Evolutionary conservation across 768 basidiomycete genomes (phyloP), one percentile per base, ranked within the genome.

Genomic region (Termitomyces heimii): DNA sequence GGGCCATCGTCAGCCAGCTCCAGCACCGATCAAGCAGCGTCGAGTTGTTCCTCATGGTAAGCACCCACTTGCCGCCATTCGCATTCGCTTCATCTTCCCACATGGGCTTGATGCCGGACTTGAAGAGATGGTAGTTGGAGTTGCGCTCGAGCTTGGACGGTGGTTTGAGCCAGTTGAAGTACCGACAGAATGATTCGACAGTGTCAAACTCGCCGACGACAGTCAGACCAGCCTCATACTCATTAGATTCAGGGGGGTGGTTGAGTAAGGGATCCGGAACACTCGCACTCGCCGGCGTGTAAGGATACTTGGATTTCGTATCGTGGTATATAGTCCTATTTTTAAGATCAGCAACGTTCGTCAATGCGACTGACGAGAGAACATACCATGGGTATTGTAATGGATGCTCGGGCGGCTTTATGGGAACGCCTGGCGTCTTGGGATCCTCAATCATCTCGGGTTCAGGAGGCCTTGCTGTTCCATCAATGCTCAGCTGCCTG

Each of bases 31-130:
- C 94, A 50, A 96, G 75, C 63, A 94, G 69, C 47, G 72, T 71
- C 3, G 91, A 84, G 62, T 87, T 89, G 64, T 88, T 86, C 76
- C 89, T 88, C 87, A 96, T 92, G 65, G 92, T 92, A 56, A 98
- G 71, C 20, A 94, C 92, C 94, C 94, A 97, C 74, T 94, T 95
- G 35, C 94, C 94, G 20, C 94, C 94, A 53, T 87, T 82, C 26
- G 90, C 89, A 66, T 97, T 97, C 54, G 92, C 90, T 31, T 83
- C 82, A 69, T 96, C 94, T 74, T 96, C 94, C 94, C 94, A 97
- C 94, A 97, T 96, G 14, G 92, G 92, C 67, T 93, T 92, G 76
- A 94, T 94, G 18, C 91, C 91, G 22, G 84, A 79, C 74, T 96
- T 96, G 83, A 98, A 97, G 55, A 98, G 80, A 68, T 98, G 94